A percentile compares a stretch with the other conserved stretches of the same genome.
Evolutionary conservation across 495 filamentous ascomycete species (phyloP).

Genomic region (Aspergillus sparsus): DNA sequence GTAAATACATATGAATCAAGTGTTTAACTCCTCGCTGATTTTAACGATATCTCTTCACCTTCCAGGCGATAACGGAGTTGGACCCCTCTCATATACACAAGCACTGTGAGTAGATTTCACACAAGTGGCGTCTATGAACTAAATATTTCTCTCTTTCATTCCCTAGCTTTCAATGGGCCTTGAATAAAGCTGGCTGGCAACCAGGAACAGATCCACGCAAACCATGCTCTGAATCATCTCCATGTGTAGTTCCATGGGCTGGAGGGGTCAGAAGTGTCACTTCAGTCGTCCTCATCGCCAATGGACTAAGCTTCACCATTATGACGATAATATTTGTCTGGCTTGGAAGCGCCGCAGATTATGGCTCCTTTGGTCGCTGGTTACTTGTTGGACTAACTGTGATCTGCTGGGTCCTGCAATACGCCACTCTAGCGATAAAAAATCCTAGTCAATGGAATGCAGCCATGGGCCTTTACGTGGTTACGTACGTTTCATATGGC

Average conservation of each 20-base stretch:
- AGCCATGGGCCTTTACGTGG: slow-evolving; percentile 51
- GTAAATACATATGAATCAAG: slow-evolving; percentile 12
- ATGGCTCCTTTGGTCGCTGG: slow-evolving; percentile 53
- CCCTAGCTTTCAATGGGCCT: slow-evolving; percentile 48
- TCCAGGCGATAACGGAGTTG: slow-evolving; percentile 51
- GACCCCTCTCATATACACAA: slow-evolving; percentile 48
- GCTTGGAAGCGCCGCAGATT: slow-evolving; percentile 52
- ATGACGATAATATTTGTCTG: slow-evolving; percentile 54
- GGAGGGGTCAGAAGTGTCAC: slow-evolving; percentile 46
- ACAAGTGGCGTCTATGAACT: background rate
- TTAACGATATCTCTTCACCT: background rate
- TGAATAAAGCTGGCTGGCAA: slow-evolving; percentile 46
- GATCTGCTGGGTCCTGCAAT: slow-evolving; percentile 51
- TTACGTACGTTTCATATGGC: slow-evolving; percentile 50
- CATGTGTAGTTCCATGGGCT: slow-evolving; percentile 50
- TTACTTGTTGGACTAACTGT: slow-evolving; percentile 48
- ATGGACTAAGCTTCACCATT: slow-evolving; percentile 52
- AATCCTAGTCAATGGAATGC: slow-evolving; percentile 49
- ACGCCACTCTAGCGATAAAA: slow-evolving; percentile 47
- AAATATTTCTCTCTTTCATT: background rate
- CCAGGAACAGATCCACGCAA: slow-evolving; percentile 42
- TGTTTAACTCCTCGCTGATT: background rate
- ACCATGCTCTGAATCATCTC: slow-evolving; percentile 43
- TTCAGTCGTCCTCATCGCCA: slow-evolving; percentile 50
- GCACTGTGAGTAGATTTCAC: slow-evolving; percentile 34